phyloP scores from a whole-genome alignment of 2,329 filamentous ascomycete species.

The Colletotrichum viniferum region DNA sequence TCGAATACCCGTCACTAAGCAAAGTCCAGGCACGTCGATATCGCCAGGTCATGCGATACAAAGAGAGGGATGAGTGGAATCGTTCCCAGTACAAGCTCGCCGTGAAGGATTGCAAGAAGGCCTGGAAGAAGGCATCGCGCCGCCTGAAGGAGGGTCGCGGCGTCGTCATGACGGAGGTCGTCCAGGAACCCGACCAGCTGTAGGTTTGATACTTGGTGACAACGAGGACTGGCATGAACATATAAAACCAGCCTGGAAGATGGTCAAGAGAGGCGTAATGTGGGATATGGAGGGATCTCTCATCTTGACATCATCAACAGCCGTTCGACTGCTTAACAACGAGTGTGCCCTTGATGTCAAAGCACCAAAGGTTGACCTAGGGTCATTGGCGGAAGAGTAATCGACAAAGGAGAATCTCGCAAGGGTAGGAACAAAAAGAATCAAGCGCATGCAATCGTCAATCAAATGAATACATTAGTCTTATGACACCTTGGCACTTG shows the following conservation, averaged over 20 bases:
- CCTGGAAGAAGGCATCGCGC: not conserved
- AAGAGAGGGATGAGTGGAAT: not conserved
- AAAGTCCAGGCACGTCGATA: rapidly evolving
- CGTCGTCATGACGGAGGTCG: not conserved
- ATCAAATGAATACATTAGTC: not conserved
- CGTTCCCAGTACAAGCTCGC: not conserved
- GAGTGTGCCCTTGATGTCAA: not conserved
- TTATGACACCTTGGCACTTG: not conserved
- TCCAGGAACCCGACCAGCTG: not conserved
- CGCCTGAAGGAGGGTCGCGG: not conserved
- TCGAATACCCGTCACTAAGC: not conserved
- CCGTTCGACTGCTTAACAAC: not conserved
- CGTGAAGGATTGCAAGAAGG: not conserved
- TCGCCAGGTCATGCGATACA: not conserved
- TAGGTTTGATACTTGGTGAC: not conserved
- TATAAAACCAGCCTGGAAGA: not conserved
- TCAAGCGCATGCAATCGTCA: not conserved
- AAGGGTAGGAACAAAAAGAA: not conserved
- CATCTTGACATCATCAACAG: not conserved
- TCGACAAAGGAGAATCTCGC: not conserved
- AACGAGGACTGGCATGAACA: not conserved
- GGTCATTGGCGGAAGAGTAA: not conserved
- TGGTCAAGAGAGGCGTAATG: not conserved
- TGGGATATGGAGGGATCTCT: not conserved
- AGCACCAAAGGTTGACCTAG: not conserved